Conservation (phyloP, 2,329 filamentous ascomycete genomes). For the Fusarium sp. region DNA sequence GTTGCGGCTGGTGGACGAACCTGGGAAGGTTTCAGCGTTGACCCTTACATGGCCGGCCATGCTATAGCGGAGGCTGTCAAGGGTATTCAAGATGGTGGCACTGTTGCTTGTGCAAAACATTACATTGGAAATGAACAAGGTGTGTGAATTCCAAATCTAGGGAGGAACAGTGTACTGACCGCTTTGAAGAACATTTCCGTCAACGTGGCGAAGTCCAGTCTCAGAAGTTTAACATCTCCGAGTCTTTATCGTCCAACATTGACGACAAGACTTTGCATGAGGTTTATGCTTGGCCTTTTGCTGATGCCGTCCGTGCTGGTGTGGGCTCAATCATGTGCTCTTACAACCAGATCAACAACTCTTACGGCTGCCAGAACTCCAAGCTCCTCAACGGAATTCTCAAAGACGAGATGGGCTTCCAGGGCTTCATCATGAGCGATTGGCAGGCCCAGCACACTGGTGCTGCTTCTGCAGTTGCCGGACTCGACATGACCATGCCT, state of each 20-base stretch:
- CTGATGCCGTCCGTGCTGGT: slow-evolving; percentile 76
- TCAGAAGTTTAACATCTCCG: slow-evolving; percentile 70
- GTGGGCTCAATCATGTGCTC: slow-evolving; percentile 75
- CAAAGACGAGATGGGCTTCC: slow-evolving; percentile 84
- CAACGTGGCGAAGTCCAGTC: slow-evolving; percentile 67
- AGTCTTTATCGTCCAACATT: slow-evolving; percentile 71
- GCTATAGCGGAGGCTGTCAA: slow-evolving; percentile 78
- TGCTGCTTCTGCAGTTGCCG: slow-evolving; percentile 74
- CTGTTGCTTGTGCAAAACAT: slow-evolving; percentile 87
- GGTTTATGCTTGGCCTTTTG: slow-evolving; percentile 83
- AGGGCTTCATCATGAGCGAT: slow-evolving; percentile 84
- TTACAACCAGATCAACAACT: slow-evolving; percentile 85
- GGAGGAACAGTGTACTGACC: not conserved
- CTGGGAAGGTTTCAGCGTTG: slow-evolving; percentile 77
- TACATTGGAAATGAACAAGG: slow-evolving; percentile 79
- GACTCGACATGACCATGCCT: slow-evolving; percentile 90
- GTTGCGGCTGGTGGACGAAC: slow-evolving; percentile 63
- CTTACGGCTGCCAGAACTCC: slow-evolving; percentile 83
- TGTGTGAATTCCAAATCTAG: slow-evolving; percentile 13
- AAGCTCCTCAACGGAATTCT: slow-evolving; percentile 80
- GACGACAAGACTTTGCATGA: slow-evolving; percentile 83
- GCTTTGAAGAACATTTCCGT: slow-evolving; percentile 73
- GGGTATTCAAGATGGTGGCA: slow-evolving; percentile 84
- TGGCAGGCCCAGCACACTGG: slow-evolving; percentile 82
- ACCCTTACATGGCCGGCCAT: slow-evolving; percentile 80